A percentile compares a stretch with the other conserved stretches of the same genome.
phyloP scores from a whole-genome alignment of 805 yeast genomes.

The Ogataea glucozyma region DNA sequence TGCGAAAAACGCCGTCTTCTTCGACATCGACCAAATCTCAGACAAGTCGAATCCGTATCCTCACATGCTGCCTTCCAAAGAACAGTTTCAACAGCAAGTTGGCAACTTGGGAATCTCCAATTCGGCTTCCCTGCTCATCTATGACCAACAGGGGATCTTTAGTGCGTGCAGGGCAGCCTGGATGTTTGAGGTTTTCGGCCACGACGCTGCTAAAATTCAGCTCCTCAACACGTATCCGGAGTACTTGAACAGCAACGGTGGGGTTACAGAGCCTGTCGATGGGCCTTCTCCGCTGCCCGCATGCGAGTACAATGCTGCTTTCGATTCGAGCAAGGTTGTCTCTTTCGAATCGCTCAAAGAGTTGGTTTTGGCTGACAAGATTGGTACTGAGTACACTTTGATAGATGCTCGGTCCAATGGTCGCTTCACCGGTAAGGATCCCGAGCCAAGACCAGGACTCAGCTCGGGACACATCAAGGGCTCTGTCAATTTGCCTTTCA shows the following conservation, averaged over 20 bases:
- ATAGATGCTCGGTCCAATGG: conserved; percentile 82
- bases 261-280: neutral
- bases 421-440: conserved; percentile 75
- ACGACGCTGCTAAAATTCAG: conserved; percentile 50
- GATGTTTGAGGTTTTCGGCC: conserved; percentile 83
- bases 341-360: conserved; percentile 65
- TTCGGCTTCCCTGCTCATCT: conserved; percentile 69
- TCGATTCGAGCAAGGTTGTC: conserved; percentile 53
- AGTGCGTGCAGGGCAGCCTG: conserved; percentile 91
- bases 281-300: conserved; percentile 23
- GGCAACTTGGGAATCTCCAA: conserved; percentile 55
- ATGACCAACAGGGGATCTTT: conserved; percentile 83
- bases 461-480: conserved; percentile 90
- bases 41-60: conserved; percentile 68
- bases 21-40: conserved; percentile 73
- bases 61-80: conserved; percentile 80
- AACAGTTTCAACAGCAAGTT: conserved; percentile 54
- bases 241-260: conserved; percentile 19
- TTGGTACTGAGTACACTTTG: conserved; percentile 49
- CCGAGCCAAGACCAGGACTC: conserved; percentile 89
- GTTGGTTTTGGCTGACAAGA: conserved; percentile 50
- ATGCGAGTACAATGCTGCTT: conserved; percentile 38
- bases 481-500: conserved; percentile 74
- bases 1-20: conserved; percentile 64
- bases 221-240: conserved; percentile 67